A percentile compares a stretch with the other conserved stretches of the same genome.
phyloP scores from a whole-genome alignment of 306 rosid genomes.

The Rubus parviflorus region DNA sequence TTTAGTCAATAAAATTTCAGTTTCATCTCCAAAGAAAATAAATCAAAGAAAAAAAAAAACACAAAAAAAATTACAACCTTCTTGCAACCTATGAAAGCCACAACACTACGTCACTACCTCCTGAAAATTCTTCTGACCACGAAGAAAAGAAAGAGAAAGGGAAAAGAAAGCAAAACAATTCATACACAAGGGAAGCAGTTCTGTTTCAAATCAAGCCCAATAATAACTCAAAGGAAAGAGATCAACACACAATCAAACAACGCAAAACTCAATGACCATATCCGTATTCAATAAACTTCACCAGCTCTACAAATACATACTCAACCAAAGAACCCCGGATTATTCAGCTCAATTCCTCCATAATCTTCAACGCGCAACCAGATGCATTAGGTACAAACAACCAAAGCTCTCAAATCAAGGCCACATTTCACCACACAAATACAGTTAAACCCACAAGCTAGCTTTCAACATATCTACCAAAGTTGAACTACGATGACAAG shows the following conservation, averaged over 20 bases:
- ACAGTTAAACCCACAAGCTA: neutral
- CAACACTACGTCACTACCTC: neutral
- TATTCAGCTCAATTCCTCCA: neutral
- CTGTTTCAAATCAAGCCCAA: neutral
- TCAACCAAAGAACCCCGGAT: neutral
- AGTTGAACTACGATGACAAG: too few relatives aligned
- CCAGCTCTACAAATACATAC: neutral
- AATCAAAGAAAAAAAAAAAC: neutral
- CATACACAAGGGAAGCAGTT: neutral
- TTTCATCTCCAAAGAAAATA: neutral
- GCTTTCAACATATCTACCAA: neutral
- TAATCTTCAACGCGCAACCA: neutral
- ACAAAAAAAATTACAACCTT: neutral
- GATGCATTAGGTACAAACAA: neutral
- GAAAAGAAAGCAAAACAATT: neutral
- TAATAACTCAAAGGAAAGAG: neutral
- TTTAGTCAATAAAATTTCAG: too few relatives aligned
- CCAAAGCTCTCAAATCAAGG: neutral
- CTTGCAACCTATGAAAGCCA: neutral
- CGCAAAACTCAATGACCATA: neutral
- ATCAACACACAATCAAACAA: neutral
- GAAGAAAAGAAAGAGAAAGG: neutral
- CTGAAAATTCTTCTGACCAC: neutral
- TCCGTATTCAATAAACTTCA: neutral
- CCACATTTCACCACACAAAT: neutral